These are phyloP conservation scores for Neocucurbitaria cava DNA, from an alignment of 2,329 filamentous ascomycete genomes.

Conservation along the genomic window DNA sequence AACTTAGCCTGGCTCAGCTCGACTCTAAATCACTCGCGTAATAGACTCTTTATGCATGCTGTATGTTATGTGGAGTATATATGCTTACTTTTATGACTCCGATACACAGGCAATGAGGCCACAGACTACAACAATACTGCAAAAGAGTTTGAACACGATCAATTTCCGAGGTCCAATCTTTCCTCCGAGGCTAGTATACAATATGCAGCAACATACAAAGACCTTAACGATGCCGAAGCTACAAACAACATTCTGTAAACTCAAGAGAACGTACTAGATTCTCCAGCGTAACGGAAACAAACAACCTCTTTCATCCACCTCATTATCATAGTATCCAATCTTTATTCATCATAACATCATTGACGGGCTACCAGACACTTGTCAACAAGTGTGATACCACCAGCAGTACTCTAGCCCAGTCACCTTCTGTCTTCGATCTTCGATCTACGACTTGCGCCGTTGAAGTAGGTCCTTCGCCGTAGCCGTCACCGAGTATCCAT, in stretches of 20 bases:
- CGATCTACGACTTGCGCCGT: constrained; percentile 26
- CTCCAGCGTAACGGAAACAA: background rate
- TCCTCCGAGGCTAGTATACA: constrained; percentile 8
- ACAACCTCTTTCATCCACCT: constrained; percentile 1
- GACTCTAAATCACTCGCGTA: no score
- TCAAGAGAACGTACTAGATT: background rate
- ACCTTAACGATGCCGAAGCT: background rate
- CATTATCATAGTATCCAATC: constrained; percentile 1
- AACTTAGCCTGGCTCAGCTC: no score
- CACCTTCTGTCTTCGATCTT: background rate
- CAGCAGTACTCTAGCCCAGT: constrained; percentile 20
- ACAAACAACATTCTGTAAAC: background rate
- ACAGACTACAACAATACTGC: no score
- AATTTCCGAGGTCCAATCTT: background rate
- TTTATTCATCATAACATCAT: constrained; percentile 13
- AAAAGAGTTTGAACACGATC: background rate
- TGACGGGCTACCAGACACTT: constrained; percentile 29
- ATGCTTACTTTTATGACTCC: no score
- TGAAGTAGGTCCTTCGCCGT: constrained; percentile 41
- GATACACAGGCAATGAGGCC: no score
- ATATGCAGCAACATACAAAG: background rate
- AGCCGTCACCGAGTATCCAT: constrained; percentile 47
- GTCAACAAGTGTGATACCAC: constrained; percentile 24
- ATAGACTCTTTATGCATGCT: no score
- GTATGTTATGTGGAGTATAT: no score